phyloP scores from a whole-genome alignment of 495 filamentous ascomycete genomes.

The Glarea lozoyensis region DNA sequence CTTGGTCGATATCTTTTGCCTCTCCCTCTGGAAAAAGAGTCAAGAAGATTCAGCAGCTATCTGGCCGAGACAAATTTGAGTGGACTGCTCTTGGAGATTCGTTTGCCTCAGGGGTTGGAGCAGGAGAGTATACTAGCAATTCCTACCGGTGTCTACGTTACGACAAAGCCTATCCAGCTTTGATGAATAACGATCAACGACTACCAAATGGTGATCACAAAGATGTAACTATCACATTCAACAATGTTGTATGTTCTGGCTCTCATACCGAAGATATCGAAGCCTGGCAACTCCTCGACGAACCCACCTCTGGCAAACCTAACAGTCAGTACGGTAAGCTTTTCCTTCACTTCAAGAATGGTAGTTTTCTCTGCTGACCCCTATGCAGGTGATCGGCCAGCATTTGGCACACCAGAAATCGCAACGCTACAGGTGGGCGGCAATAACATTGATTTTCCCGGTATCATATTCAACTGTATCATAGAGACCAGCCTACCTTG shows the following conservation, averaged over 20 bases:
- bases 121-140: constrained; percentile 1
- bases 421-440: constrained; percentile 1
- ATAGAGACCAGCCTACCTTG: neutral
- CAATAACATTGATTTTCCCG: constrained; percentile 4
- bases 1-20: neutral
- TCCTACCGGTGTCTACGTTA: constrained; percentile 8
- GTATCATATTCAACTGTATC: neutral
- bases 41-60: neutral
- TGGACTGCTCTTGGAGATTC: constrained; percentile 10
- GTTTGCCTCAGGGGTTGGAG: constrained; percentile 7
- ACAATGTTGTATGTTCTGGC: constrained; percentile 8
- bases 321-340: constrained; percentile 1
- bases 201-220: neutral
- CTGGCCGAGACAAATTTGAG: constrained; percentile 1
- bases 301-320: neutral
- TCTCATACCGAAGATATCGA: constrained; percentile 4
- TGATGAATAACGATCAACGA: neutral
- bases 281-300: constrained; percentile 3
- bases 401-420: constrained; percentile 1
- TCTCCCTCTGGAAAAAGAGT: neutral
- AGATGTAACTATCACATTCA: neutral
- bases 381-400: neutral
- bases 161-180: constrained; percentile 1
- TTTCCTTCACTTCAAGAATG: neutral
- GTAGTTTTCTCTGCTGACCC: neutral